Evolutionary conservation across 202 grass and related monocot species (phyloP), one percentile per base, ranked within the genome.

Genomic region (Zizania palustris): DNA sequence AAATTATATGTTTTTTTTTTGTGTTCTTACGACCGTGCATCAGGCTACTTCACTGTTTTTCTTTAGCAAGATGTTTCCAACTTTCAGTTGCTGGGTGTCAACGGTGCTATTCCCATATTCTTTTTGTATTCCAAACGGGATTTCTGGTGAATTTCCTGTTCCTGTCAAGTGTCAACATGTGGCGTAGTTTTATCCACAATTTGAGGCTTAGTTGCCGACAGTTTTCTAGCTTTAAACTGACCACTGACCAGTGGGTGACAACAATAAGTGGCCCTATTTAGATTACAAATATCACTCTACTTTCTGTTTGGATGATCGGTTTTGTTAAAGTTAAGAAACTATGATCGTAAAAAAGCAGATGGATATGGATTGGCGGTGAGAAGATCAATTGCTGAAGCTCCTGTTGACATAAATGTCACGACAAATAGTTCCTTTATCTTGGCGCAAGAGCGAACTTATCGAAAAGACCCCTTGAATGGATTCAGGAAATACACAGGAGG

Each of bases 381-480:
- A 74, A 90, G 91, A 69, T 85, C 85, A 22, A 59, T 90, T 71
- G 89, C 87, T 65, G 91, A 97, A 74, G 36, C 50, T 53, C 84
- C 90, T 60, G 36, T 61, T 50, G 70, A 71, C 20, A 79, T 79
- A 69, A 79, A 78, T 53, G 50, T 91, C 35, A 73, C 81, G 14
- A 75, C 71, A 11, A 95, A 90, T 57, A 83, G 77, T 40, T 92
- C 96, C 62, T 92, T 90, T 39, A 7, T 95, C n/a, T 83, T 99
- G 85, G 92, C 96, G 0, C 85, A 79, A 20, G 50, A 92, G 6
- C 88, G 87, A 18, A 99, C 96, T 12, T 65, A 92, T 50, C 73
- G 96, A 70, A 92, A 62, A 71, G 96, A 99, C 37, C 96, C 96
- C 42, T 84, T 92, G 85, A 77, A 95, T 83, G 67, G 74, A 6